Conservation (phyloP, 768 basidiomycete genomes). For the Filobasidium wieringae region DNA sequence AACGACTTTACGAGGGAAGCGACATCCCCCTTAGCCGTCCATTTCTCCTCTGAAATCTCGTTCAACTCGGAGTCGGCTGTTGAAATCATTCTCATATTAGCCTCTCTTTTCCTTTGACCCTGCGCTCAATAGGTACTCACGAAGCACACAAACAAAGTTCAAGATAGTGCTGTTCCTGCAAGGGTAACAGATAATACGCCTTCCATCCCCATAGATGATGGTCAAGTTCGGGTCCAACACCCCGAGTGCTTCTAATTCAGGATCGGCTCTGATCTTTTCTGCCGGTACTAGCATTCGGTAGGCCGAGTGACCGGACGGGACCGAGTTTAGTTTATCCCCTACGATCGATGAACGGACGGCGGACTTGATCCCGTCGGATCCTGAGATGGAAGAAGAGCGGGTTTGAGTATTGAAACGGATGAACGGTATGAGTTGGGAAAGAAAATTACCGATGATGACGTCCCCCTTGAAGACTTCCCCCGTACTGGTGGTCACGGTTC, state of each 20-base stretch:
- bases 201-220: conserved; percentile 10
- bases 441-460: conserved; percentile 14
- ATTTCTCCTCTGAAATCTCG: conserved; percentile 14
- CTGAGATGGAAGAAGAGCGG: not conserved
- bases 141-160: conserved; percentile 20
- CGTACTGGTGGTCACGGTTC: conserved; percentile 11
- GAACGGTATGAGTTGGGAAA: not conserved
- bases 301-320: conserved; percentile 19
- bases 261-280: conserved; percentile 5
- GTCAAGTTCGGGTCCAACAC: conserved; percentile 4
- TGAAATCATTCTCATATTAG: too few relatives aligned
- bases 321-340: too few relatives aligned
- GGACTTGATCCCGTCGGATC: conserved; percentile 22
- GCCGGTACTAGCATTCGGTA: conserved; percentile 22
- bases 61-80: conserved; percentile 17
- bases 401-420: not conserved
- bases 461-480: conserved; percentile 14
- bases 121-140: not conserved
- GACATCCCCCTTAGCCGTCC: conserved; percentile 11
- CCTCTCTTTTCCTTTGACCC: not conserved
- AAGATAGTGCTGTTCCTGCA: conserved; percentile 13
- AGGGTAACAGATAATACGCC: conserved; percentile 10
- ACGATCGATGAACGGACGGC: conserved; percentile 13
- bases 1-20: conserved; percentile 16
- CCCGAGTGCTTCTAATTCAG: conserved; percentile 6